Conservation (phyloP, 495 filamentous ascomycete genomes). For the Lepraria neglecta region DNA sequence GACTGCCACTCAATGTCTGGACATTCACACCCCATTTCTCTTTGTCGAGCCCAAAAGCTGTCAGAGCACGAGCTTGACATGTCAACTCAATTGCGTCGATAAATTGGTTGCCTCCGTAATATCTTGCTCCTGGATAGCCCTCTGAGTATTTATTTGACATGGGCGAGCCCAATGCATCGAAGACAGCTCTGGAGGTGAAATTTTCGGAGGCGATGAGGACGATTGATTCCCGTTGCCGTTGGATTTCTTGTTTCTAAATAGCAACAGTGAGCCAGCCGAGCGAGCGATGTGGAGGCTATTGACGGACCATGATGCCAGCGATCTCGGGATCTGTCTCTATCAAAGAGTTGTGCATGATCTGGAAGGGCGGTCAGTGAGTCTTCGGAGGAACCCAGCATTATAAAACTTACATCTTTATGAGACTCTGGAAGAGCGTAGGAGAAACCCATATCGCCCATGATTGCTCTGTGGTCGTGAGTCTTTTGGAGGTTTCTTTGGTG, state of each 20-base stretch:
- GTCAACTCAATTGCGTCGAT: conserved; percentile 94
- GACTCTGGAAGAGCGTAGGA: conserved; percentile 81
- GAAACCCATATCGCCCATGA: conserved; percentile 39
- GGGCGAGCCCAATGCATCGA: conserved; percentile 80
- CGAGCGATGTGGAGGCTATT: neutral
- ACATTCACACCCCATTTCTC: conserved; percentile 99
- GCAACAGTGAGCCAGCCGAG: conserved; percentile 10
- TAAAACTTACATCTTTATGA: conserved; percentile 73
- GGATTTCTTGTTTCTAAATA: conserved; percentile 80
- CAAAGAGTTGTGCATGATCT: conserved; percentile 89
- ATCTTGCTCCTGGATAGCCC: conserved; percentile 95
- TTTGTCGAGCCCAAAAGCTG: conserved; percentile 80
- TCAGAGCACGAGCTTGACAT: conserved; percentile 90
- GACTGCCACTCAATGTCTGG: conserved; percentile 77
- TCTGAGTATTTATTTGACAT: conserved; percentile 99
- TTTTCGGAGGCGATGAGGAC: conserved; percentile 95
- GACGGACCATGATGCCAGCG: conserved; percentile 82
- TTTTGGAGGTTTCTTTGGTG: neutral
- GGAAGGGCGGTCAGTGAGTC: conserved; percentile 46
- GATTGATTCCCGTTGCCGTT: conserved; percentile 96
- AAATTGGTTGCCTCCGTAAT: conserved; percentile 99
- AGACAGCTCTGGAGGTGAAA: conserved; percentile 81
- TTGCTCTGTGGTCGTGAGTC: conserved; percentile 4
- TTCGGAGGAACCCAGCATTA: conserved; percentile 4
- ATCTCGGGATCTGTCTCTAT: conserved; percentile 85